Base-by-base conservation (phyloP, 805 yeast genomes). In the Kregervanrija fluxuum region DNA sequence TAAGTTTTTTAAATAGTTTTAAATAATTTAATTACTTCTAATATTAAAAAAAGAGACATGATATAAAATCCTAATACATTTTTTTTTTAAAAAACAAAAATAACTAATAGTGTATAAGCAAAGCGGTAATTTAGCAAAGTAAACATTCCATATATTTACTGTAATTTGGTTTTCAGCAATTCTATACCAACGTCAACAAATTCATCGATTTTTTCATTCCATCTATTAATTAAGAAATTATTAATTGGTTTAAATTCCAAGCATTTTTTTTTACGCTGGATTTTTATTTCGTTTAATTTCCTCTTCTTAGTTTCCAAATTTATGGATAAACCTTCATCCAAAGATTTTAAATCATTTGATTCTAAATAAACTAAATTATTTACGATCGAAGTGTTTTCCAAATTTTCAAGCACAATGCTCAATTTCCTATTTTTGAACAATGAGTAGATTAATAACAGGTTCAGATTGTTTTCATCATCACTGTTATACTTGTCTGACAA, bases 191-290 rank as follows among this genome's bases (percentile, higher is more conserved):
- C 43, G 34, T 67, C 68, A 30, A 70, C 60, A 39, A 64, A 54
- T 39, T 62, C 62, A 40, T 66, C 64, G 28, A 79, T 57, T 22
- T 71, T 74, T 8, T 73, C 75, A 37, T 61, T 64, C 83, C 85
- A 78, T 51, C 75, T 62, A 9, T 67, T 63, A n/a, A 63, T 57
- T 43, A 77, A 60, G 46, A 72, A 73, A 31, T 68, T 69, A 44
- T 71, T 56, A 22, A 69, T 65, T 0, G 79, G 76, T 49, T 65
- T 63, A 42, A 65, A 70, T 13, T 71, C 67, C 4, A 52, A 30
- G 57, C 79, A 80, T 40, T 68, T 54, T 31, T 56, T 57, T 49
- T 71, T 67, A 17, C 87, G 59, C 17, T 61, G 61, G 11, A 42
- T 48, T 38, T 72, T 68, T 12, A 77, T 44, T 5, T 73, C 73